A percentile compares a stretch with the other conserved stretches of the same genome.
These are phyloP conservation scores for Panus rudis DNA, from an alignment of 768 basidiomycete species.

Conservation along the genomic window DNA sequence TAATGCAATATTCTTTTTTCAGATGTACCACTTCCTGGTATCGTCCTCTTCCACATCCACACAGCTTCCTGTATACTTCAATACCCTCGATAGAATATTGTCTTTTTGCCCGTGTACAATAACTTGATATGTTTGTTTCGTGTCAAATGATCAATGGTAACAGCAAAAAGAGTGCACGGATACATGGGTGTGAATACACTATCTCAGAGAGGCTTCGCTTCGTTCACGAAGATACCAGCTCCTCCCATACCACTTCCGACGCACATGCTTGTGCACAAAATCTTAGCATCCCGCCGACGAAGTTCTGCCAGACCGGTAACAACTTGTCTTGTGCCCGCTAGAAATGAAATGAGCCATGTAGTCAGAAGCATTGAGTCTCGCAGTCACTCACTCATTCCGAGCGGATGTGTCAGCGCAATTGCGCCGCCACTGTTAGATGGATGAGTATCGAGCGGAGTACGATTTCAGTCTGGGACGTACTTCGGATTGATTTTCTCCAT, in stretches of 20 bases:
- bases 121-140: too few species aligned
- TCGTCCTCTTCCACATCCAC: too few species aligned
- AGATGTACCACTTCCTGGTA: too few species aligned
- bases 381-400: conserved; percentile 67
- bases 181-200: neutral
- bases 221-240: conserved; percentile 74
- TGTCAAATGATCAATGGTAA: too few species aligned
- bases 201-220: conserved; percentile 22
- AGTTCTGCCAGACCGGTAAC: conserved; percentile 85
- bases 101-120: too few species aligned
- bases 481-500: conserved; percentile 83
- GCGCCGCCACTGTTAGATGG: conserved; percentile 61
- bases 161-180: too few species aligned
- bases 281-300: conserved; percentile 53
- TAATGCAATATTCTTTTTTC: too few species aligned
- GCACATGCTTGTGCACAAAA: conserved; percentile 81
- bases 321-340: conserved; percentile 81
- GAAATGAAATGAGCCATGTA: neutral
- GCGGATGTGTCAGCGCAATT: conserved; percentile 75
- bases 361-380: neutral
- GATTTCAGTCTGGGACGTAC: conserved; percentile 33
- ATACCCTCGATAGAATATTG: too few species aligned
- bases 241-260: conserved; percentile 89
- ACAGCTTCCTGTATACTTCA: too few species aligned
- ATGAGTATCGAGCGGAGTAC: neutral